A percentile compares a stretch with the other conserved stretches of the same genome.
Conservation (phyloP, 2,329 filamentous ascomycete genomes). For the Cordyceps tenuipes region DNA sequence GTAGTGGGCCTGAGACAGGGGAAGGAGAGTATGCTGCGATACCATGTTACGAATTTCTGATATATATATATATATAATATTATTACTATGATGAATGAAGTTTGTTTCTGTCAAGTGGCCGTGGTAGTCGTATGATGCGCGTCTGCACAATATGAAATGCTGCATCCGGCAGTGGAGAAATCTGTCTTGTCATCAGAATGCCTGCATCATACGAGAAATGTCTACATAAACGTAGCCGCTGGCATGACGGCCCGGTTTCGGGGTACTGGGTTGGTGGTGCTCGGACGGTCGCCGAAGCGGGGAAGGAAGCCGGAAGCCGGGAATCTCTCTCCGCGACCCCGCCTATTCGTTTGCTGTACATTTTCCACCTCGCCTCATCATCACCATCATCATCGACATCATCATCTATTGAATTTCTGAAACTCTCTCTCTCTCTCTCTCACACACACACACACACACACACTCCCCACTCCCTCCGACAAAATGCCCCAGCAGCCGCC, state of each 20-base stretch:
- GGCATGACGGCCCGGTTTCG: not conserved
- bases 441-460: too few species aligned
- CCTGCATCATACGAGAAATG: not conserved
- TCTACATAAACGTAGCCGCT: not conserved
- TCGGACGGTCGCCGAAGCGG: slow-evolving; percentile 5
- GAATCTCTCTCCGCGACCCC: not conserved
- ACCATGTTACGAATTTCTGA: not conserved
- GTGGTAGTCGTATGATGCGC: not conserved
- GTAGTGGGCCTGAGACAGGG: too few species aligned
- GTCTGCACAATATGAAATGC: not conserved
- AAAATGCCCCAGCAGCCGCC: not conserved
- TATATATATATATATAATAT: too few species aligned
- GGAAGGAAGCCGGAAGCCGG: too few species aligned
- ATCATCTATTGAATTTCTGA: too few species aligned
- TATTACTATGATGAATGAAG: not conserved
- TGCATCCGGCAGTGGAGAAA: not conserved
- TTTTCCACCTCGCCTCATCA: not conserved
- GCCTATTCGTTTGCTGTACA: not conserved
- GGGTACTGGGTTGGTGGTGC: too few species aligned
- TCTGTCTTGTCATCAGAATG: not conserved
- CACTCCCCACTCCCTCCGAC: too few species aligned
- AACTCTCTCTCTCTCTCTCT: too few species aligned
- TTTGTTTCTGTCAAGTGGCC: not conserved
- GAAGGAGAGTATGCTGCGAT: not conserved
- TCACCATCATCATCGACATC: not conserved